These are phyloP conservation scores for Serendipita vermifera DNA, from an alignment of 768 basidiomycete species.

Conservation along the genomic window DNA sequence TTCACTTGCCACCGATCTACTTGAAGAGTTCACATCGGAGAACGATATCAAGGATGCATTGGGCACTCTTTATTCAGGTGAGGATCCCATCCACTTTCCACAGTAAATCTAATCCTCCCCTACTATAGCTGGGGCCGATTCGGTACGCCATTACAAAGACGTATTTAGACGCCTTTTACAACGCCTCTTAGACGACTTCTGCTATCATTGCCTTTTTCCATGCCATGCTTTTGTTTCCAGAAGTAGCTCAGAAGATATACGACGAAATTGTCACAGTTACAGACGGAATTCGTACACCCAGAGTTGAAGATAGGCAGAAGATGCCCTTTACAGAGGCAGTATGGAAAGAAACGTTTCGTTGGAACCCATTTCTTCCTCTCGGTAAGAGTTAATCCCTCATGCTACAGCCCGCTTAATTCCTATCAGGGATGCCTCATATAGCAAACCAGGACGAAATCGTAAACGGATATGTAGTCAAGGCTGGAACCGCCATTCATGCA, in stretches of 20 bases:
- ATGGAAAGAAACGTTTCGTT: background rate
- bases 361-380: conserved; percentile 10
- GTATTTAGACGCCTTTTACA: background rate
- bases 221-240: background rate
- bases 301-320: background rate
- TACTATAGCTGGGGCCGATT: background rate
- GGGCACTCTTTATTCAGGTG: background rate
- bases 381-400: too few species aligned
- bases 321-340: conserved; percentile 1
- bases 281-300: background rate
- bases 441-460: conserved; percentile 11
- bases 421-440: conserved; percentile 6
- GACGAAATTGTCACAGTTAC: background rate
- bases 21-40: background rate
- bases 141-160: background rate
- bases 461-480: conserved; percentile 13
- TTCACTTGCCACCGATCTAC: background rate
- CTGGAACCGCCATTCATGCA: conserved; percentile 12
- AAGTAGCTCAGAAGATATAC: background rate
- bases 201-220: conserved; percentile 3
- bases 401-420: too few species aligned
- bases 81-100: background rate
- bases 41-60: background rate
- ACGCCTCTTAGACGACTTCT: background rate
- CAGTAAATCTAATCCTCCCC: background rate